Base-by-base conservation (phyloP, 768 basidiomycete genomes). In the Trametes punicea region DNA sequence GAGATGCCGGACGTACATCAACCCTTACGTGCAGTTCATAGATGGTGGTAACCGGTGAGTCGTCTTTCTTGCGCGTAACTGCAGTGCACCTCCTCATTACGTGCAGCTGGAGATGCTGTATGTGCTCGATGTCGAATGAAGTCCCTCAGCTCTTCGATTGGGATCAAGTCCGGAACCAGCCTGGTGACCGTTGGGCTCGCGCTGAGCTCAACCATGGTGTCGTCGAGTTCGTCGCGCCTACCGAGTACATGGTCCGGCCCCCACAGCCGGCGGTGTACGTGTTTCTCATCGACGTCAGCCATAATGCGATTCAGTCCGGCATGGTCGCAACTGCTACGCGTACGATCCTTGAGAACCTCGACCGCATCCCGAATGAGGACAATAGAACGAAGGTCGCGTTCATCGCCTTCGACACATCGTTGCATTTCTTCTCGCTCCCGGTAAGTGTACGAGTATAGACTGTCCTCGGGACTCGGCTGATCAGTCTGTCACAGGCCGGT, bases 281-380 rank as follows among this genome's bases (percentile, higher is more conserved):
- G 54, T 97, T 98, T 79, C 81, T 98, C 68, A 90, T 99, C 72
- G 97, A 99, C 67, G 94, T 98, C 62, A 93, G 92, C 67, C 91
- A 96, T 67, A 71, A 85, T 34, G 95, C 96, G 27, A 81, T 99
- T 40, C 89, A 93, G 73, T 91, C 91, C 40, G 94, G 95, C 41
- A 98, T 99, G 96, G 92, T 98, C 45, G 97, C 97, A 13, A 98
- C 95, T 56, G 97, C 97, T 18, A 97, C 94, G 6, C 85, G 96
- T 40, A 96, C 97, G 1, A 93, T 99, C 63, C 79, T 98, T 45
- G 97, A 98, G 73, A 95, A 87, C 65, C 77, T 99, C 57, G 95
- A 96, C 62, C 87, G 93, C 51, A 85, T 99, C 59, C 97, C 97
- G 15, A 95, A 99, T 71, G 93, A 92, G 55, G 95, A 97, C 65